Evolutionary conservation across 78 protist genomes (phyloP).

Genomic region (Ministeria vibrans): DNA sequence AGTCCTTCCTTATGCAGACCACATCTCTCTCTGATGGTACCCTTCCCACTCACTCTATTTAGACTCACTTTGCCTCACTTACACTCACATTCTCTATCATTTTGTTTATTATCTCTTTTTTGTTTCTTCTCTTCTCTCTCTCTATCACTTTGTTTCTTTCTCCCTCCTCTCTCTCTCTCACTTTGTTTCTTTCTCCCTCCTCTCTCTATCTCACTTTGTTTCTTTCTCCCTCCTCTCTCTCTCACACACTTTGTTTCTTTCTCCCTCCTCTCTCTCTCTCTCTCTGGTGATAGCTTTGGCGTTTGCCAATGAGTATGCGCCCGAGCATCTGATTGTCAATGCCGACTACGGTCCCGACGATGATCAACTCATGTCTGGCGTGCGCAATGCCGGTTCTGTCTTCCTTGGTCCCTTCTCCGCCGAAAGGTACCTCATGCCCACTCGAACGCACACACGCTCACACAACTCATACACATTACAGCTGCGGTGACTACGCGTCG

Average conservation of each 20-base stretch:
- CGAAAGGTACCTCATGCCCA: conserved; percentile 27
- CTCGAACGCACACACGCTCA: not conserved
- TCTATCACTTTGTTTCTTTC: not conserved
- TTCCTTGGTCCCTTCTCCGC: conserved; percentile 58
- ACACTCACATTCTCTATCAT: no score
- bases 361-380: not conserved
- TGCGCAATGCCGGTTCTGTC: conserved; percentile 52
- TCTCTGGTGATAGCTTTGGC: conserved; percentile 18
- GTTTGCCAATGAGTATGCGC: conserved; percentile 46
- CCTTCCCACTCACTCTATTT: no score
- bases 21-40: no score
- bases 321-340: conserved; percentile 68
- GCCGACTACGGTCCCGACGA: not conserved
- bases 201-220: no score
- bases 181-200: not conserved
- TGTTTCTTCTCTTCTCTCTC: not conserved
- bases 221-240: no score
- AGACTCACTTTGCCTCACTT: no score
- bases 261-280: not conserved
- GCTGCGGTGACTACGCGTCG: conserved; percentile 76
- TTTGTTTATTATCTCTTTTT: no score
- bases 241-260: not conserved
- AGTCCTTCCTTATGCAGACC: not conserved
- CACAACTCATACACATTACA: not conserved
- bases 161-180: not conserved